Percentiles rank a stretch among this genome's conserved stretches.
These are phyloP conservation scores for Limtongia smithiae DNA, from an alignment of 805 yeast species.

Conservation along the genomic window DNA sequence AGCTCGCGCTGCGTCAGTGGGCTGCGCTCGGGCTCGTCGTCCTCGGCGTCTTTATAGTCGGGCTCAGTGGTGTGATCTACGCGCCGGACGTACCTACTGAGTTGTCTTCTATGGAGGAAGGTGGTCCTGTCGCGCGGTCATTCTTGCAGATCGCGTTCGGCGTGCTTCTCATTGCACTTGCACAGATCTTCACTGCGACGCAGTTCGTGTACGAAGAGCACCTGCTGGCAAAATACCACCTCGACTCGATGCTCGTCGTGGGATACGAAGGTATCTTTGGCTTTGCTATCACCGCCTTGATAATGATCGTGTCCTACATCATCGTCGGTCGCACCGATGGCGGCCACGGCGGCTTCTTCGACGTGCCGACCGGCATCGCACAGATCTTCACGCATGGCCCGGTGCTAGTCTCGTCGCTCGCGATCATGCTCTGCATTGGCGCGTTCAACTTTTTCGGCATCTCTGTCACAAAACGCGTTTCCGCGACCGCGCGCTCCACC, in stretches of 20 bases:
- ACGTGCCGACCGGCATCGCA: slow-evolving; percentile 48
- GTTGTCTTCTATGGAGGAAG: slow-evolving; percentile 12
- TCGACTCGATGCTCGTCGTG: slow-evolving; percentile 62
- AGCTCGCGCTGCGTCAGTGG: slow-evolving; percentile 65
- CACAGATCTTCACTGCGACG: slow-evolving; percentile 64
- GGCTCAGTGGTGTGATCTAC: slow-evolving; percentile 57
- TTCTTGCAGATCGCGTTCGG: slow-evolving; percentile 45
- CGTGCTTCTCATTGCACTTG: slow-evolving; percentile 53
- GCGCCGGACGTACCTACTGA: slow-evolving; percentile 16
- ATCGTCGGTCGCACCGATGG: slow-evolving; percentile 40
- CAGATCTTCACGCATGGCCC: slow-evolving; percentile 46
- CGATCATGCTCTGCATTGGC: slow-evolving; percentile 70
- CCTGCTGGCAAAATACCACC: slow-evolving; percentile 49
- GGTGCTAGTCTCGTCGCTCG: slow-evolving; percentile 52
- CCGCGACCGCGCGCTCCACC: slow-evolving; percentile 77
- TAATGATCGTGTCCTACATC: slow-evolving; percentile 40
- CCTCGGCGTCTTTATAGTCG: slow-evolving; percentile 68
- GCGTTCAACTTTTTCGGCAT: slow-evolving; percentile 71
- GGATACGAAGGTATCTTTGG: slow-evolving; percentile 77
- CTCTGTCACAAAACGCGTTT: slow-evolving; percentile 57
- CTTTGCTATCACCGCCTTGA: slow-evolving; percentile 42
- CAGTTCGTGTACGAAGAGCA: slow-evolving; percentile 80
- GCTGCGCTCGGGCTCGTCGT: slow-evolving; percentile 58
- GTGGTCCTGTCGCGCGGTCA: background rate
- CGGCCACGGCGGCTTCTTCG: slow-evolving; percentile 49